phyloP scores from a whole-genome alignment of 177 flowering plant species.

The Tripterygium wilfordii region DNA sequence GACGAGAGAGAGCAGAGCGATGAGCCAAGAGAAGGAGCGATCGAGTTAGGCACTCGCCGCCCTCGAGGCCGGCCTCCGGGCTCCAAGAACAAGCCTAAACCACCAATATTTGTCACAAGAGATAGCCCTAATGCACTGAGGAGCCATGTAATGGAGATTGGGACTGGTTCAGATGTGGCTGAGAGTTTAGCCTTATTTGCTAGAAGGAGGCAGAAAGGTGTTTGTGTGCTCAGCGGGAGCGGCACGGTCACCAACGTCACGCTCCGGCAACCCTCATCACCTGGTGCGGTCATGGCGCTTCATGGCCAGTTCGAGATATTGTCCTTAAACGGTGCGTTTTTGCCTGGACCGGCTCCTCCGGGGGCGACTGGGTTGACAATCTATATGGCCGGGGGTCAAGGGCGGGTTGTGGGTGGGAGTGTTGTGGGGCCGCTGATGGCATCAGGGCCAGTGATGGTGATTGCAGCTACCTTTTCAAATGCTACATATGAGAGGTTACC shows the following conservation, averaged over 20 bases:
- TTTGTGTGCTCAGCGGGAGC: constrained; percentile 37
- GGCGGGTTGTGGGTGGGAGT: constrained; percentile 48
- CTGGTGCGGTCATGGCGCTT: constrained; percentile 34
- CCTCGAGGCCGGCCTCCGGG: constrained; percentile 47
- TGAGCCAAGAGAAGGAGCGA: constrained; percentile 38
- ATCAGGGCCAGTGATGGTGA: constrained; percentile 45
- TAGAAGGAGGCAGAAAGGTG: constrained; percentile 38
- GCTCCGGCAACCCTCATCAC: constrained; percentile 32
- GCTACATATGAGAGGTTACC: constrained; percentile 54
- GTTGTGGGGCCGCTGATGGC: constrained; percentile 48
- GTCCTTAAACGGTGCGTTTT: constrained; percentile 44
- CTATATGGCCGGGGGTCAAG: constrained; percentile 49
- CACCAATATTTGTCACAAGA: constrained; percentile 43
- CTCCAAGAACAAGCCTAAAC: constrained; percentile 50
- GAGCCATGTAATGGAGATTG: constrained; percentile 49
- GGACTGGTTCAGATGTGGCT: constrained; percentile 39
- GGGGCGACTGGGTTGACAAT: constrained; percentile 47
- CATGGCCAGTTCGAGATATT: constrained; percentile 54
- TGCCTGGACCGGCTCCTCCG: constrained; percentile 54
- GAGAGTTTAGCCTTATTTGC: constrained; percentile 45
- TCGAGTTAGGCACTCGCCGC: constrained; percentile 29
- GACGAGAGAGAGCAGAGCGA: constrained; percentile 30
- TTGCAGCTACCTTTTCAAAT: constrained; percentile 47
- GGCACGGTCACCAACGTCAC: constrained; percentile 47
- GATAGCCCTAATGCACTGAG: constrained; percentile 51